Percentiles rank a stretch among this genome's conserved stretches.
Conservation (phyloP, 176 grass and related monocot genomes). For the Triticum timopheevii region DNA sequence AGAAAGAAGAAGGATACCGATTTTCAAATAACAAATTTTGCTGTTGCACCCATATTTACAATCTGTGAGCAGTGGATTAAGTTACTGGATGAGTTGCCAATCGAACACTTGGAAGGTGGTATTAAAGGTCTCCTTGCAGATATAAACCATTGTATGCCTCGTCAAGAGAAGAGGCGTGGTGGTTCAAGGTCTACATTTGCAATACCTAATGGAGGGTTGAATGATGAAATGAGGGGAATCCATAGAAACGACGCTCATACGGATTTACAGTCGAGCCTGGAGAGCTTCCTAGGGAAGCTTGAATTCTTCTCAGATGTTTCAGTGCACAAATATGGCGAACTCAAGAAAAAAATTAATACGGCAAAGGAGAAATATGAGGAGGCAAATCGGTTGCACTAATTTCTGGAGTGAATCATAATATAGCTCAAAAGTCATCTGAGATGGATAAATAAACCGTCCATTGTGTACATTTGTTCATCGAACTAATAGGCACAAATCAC, state of each 20-base stretch:
- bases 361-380: constrained; percentile 44
- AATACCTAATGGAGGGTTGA: constrained; percentile 43
- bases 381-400: constrained; percentile 22
- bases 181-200: constrained; percentile 55
- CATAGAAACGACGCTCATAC: constrained; percentile 33
- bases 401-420: constrained; percentile 17
- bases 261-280: constrained; percentile 75
- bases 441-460: constrained; percentile 29
- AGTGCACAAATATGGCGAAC: constrained; percentile 41
- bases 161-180: constrained; percentile 60
- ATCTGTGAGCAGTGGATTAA: constrained; percentile 78
- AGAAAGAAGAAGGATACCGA: constrained; percentile 37
- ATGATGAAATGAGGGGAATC: constrained; percentile 14
- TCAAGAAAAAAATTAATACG: constrained; percentile 35
- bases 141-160: constrained; percentile 52
- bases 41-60: constrained; percentile 74
- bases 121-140: constrained; percentile 61
- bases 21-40: constrained; percentile 35
- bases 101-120: constrained; percentile 49
- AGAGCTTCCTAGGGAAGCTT: constrained; percentile 57
- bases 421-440: constrained; percentile 20
- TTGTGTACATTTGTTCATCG: constrained; percentile 29
- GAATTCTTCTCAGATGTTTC: constrained; percentile 52
- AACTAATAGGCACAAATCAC: constrained; percentile 38
- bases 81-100: constrained; percentile 40